Evolutionary conservation across 371 early-diverging fungal species (phyloP), one percentile per base, ranked within the genome.

Genomic region (Mortierella sp.): DNA sequence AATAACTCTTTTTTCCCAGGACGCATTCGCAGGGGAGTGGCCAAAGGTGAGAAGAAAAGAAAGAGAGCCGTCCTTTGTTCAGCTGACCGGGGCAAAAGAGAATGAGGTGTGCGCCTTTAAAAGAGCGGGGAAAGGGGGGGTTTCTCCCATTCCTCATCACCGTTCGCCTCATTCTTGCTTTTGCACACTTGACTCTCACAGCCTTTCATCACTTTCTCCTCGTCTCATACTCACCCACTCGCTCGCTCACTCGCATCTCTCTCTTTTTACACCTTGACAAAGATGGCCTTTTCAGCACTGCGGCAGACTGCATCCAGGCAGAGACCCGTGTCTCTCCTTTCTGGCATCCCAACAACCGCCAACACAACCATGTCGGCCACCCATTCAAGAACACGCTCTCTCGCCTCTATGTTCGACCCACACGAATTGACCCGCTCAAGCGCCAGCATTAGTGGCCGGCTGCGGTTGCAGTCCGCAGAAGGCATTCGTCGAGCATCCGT

Each of bases 401-500:
- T 37, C 37, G 37, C 37, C 37, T 37, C 37, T 9, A 37, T 37
- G 37, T 37, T 37, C 37, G 37, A 37, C 37, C 37, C 9, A 9
- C 37, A 37, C 37, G 37, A 37, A 37, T 37, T 9, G 9, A 37
- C 37, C 9, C 37, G 37, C 37, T 9, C 3, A 37, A 9, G 37
- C 37, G 37, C 37, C 37, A 37, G 37, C 37, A 37, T 37, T 3
- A 9, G 37, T 37, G 37, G 37, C 9, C 37, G 37, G 9, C 37
- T 37, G 37, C 37, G 37, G 37, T 37, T 37, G 37, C 37, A 9
- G 71, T 76, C 46, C 71, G 76, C 30, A 71, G 67, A 37, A 37
- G 37, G 37, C 37, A 37, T 37, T 37, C 37, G 37, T 37, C 37
- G 9, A 60, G 76, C 76, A 7, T 76, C 76, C 15, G 71, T 76